Evolutionary conservation across 257 asterid species (phyloP), one percentile per base, ranked within the genome.

Genomic region (Solanum chmielewskii): DNA sequence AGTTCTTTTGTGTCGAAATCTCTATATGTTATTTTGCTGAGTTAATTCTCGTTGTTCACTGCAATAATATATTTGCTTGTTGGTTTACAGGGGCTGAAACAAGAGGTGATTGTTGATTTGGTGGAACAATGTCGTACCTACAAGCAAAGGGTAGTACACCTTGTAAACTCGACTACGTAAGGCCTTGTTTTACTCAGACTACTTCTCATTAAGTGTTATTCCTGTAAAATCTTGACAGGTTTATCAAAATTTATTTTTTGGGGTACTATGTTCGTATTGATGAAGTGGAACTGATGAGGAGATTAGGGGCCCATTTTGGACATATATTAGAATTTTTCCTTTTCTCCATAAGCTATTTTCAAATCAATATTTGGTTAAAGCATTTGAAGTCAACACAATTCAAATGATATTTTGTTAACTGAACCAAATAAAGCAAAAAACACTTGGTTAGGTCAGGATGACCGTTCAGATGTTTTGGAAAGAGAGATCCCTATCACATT

Each of bases 111-210:
- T 92, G 98, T 96, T 89, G 99, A 96, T 91, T 90, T 97, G 92
- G 99, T 97, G 88, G 99, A 96, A 90, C 99, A 96, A 87, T 97
- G 99, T 84, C 99, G 99, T 85, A 93, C 92, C 31, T 97, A 93
- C 94, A 97, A 96, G 92, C 99, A 95, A 92, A 93, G 99, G 92
- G 98, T 97, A 80, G 99, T 97, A 31, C 99, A 97, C 93, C 98
- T 97, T 87, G 98, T 97, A 83, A 97, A 97, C 93, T 97, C 99
- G 29, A 97, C 99, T 80, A 92, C 99, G 99, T 97, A 95, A 95
- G 99, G 88, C 91, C 91, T 81, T 87, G 71, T 68, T 88, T 84
- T 87, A 56, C 83, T 85, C 60, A n/a, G 87, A 39, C 84, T 86
- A 56, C 81, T 85, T 31, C 87, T 59, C 84, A 11, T 86, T 85